Evolutionary conservation across 306 rosid species (phyloP), one percentile per base, ranked within the genome.

Genomic region (Prinsepia uniflora): DNA sequence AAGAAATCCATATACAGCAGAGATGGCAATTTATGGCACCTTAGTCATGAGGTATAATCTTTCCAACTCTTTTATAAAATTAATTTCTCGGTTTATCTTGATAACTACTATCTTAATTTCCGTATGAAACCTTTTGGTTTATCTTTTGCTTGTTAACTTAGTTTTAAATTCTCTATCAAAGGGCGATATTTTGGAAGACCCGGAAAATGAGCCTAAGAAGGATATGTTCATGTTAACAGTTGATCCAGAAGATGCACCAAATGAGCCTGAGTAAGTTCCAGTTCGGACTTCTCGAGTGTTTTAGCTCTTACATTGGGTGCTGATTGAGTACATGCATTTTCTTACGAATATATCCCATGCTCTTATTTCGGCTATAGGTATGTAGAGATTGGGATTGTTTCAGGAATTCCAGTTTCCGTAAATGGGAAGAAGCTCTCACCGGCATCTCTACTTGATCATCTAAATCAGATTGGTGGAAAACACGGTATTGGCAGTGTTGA

Each of bases 151-250:
- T 20, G 36, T 3, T 8, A 17, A 40, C 54, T 55, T 0, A 30
- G 36, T 30, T 30, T 30, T 30, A 30, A 30, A 30, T 30, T 40
- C 15, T 53, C 34, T 34, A 55, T 70, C 2, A 49, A 70, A 94
- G 99, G 99, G 99, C 64, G 99, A 94, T 78, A 81, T 89, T 74
- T 77, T 94, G 88, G 99, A 94, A 83, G 97, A 94, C 76, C 97
- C 97, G 0, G 92, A 89, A 17, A 86, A 83, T 40, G 99, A 94
- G 73, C 99, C 99, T 5, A 83, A 84, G 72, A 87, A 84, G 82
- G 97, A 91, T 75, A 94, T 94, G 97, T 91, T 77, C 85, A 87
- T 94, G 96, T 79, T 94, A 78, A 87, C 97, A 0, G 89, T 84
- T 17, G 92, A 89, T 72, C 99, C 97, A 6, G 92, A 84, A 79